Evolutionary conservation across 2,329 filamentous ascomycete species (phyloP).

Genomic region (Ascochyta koolunga): DNA sequence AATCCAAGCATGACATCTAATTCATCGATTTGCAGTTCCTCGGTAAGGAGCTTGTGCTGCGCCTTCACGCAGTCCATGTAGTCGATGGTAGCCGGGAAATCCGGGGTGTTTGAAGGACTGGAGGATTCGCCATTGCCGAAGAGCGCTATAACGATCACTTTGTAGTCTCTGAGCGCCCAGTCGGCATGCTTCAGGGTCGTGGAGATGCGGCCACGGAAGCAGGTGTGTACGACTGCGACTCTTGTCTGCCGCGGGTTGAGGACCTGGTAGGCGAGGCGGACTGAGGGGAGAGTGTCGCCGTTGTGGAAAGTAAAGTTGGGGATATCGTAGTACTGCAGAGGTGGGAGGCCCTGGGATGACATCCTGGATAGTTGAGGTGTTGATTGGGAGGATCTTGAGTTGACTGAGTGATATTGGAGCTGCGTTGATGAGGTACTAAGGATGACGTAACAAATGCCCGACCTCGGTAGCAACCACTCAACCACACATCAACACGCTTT

Average conservation of each 20-base stretch:
- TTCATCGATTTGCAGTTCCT: constrained; percentile 51
- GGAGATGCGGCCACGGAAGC: constrained; percentile 60
- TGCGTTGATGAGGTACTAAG: neutral
- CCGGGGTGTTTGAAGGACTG: constrained; percentile 57
- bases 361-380: neutral
- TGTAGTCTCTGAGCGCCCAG: constrained; percentile 54
- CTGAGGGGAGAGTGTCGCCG: constrained; percentile 20
- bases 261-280: constrained; percentile 31
- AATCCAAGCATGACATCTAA: constrained; percentile 60
- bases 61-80: constrained; percentile 61
- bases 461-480: constrained; percentile 2
- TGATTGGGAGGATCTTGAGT: neutral
- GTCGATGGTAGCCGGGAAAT: constrained; percentile 53
- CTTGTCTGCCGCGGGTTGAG: constrained; percentile 31
- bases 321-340: constrained; percentile 22
- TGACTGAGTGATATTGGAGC: neutral
- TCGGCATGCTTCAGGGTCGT: constrained; percentile 56
- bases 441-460: constrained; percentile 13
- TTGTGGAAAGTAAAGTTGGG: constrained; percentile 28
- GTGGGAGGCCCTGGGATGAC: constrained; percentile 19
- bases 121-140: constrained; percentile 62
- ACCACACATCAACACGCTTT: neutral
- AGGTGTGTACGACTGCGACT: constrained; percentile 57
- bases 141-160: constrained; percentile 59
- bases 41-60: constrained; percentile 53